Evolutionary conservation across 129 eudicot genomes (phyloP).

Genomic region (Kitagawia praeruptora): DNA sequence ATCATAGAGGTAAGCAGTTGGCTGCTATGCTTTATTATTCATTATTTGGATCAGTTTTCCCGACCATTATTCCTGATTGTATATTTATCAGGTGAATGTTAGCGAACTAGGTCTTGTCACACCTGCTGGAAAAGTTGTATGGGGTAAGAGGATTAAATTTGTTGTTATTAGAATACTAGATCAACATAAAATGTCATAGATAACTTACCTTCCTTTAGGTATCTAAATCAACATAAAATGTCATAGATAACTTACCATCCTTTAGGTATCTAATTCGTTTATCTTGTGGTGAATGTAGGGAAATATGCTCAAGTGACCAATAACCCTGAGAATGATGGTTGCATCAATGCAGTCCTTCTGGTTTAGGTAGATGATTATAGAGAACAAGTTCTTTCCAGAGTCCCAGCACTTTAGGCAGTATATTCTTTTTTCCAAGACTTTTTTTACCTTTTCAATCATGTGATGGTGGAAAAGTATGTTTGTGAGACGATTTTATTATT

Average conservation of each 20-base stretch:
- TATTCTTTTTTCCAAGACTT: neutral
- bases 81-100: conserved; percentile 57
- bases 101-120: conserved; percentile 98
- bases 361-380: conserved; percentile 23
- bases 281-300: too few species aligned
- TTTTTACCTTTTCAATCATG: neutral
- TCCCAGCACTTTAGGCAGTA: neutral
- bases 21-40: neutral
- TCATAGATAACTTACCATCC: too few species aligned
- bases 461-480: neutral
- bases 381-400: neutral
- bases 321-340: conserved; percentile 97
- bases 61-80: neutral
- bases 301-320: conserved; percentile 96
- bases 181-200: neutral
- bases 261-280: too few species aligned
- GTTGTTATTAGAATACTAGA: neutral
- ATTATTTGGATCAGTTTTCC: neutral
- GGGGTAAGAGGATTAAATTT: conserved; percentile 54
- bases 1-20: conserved; percentile 59
- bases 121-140: conserved; percentile 98
- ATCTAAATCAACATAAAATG: too few species aligned
- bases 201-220: too few species aligned
- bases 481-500: neutral
- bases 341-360: conserved; percentile 82